Conservation (phyloP, 345 rosid genomes). For the Combretum micranthum region DNA sequence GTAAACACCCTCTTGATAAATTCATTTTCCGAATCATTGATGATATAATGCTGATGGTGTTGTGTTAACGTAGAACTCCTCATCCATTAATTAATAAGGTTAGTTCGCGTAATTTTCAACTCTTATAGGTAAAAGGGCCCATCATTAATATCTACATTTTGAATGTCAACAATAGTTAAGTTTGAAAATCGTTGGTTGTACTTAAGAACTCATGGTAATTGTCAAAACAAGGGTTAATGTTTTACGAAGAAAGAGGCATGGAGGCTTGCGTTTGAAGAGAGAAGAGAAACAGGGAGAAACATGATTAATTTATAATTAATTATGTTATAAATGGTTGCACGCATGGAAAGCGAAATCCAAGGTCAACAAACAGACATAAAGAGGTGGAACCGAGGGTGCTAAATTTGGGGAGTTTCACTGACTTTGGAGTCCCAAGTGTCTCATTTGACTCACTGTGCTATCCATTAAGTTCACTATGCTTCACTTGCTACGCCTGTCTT, state of each 20-base stretch:
- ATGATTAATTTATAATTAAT: constrained; percentile 21
- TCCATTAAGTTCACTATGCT: constrained; percentile 11
- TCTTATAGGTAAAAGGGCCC: too few species aligned
- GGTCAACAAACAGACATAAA: constrained; percentile 33
- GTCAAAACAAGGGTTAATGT: constrained; percentile 15
- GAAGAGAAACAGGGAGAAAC: too few species aligned
- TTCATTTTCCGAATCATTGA: too few species aligned
- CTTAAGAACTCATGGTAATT: too few species aligned
- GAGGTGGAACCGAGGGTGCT: constrained; percentile 39
- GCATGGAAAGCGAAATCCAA: constrained; percentile 13
- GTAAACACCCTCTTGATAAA: too few species aligned
- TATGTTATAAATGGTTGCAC: constrained; percentile 9
- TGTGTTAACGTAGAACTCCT: too few species aligned
- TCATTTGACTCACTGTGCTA: constrained; percentile 38
- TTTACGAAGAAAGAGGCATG: constrained; percentile 38
- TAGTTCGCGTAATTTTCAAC: neutral
- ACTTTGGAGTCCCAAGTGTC: constrained; percentile 54
- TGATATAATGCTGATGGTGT: too few species aligned
- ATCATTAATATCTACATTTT: too few species aligned
- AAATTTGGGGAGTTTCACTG: constrained; percentile 47
- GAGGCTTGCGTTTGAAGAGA: constrained; percentile 37
- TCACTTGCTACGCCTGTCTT: too few species aligned
- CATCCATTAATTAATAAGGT: neutral
- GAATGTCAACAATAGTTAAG: too few species aligned
- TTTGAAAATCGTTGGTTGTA: too few species aligned